Evolutionary conservation across 441 rosid species (phyloP), one percentile per base, ranked within the genome.

Genomic region (Eutrema salsugineum): DNA sequence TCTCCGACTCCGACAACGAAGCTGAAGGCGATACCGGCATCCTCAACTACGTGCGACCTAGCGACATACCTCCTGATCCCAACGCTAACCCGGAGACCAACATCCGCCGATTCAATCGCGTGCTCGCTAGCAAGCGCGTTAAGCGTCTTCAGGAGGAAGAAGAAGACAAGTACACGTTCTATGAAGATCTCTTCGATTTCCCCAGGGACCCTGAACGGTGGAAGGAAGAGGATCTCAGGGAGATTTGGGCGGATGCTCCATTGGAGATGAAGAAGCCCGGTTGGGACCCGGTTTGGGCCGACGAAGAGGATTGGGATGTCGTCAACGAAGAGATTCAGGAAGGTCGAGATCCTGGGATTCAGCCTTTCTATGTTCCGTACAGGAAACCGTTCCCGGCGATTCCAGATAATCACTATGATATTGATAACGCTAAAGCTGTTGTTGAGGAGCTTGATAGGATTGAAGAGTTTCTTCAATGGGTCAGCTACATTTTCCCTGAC

Each of bases 401-500:
- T 50, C 96, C 97, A 1, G 91, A 86, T 72, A 80, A 86, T 56
- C 82, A 89, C 36, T 64, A 22, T 36, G 94, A 91, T 67, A 83
- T 91, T 15, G 70, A 81, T 19, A 85, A 22, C 71, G 82, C 98
- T 5, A 87, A 89, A 68, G 88, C 72, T 16, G 95, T 87, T 32
- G 71, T 93, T 59, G 98, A 93, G 75, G 98, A 93, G 71, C 77
- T 93, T 78, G 97, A 93, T 82, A 81, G 97, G 80, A 86, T 89
- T 75, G 97, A 93, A 78, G 97, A 91, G 87, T 89, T 91, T 48
- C 86, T 93, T 63, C 81, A 71, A 32, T 91, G 97, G 94, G 94
- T 84, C 76, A 93, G 98, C 97, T 93, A 83, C 87, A 85, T 93
- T 83, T 93, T 93, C 80, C 79, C 83, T 8, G 94, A 93, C 65